Evolutionary conservation across 2,329 filamentous ascomycete species (phyloP), one percentile per base, ranked within the genome.

Genomic region (Talaromyces sp.): DNA sequence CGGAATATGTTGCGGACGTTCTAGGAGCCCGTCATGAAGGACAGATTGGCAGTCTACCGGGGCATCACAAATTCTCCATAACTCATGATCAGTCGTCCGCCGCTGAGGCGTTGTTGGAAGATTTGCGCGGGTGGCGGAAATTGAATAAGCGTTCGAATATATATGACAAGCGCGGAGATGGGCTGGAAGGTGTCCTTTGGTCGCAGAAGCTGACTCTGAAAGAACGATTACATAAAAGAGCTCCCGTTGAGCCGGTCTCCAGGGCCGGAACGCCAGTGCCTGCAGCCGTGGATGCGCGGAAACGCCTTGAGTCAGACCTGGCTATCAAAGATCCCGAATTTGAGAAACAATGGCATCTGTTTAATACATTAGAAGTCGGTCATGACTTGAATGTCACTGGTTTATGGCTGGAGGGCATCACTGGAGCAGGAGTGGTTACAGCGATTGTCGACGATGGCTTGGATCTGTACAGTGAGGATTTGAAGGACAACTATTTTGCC

Each of bases 301-400:
- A 84, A 58, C 78, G 84, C 5, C 80, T 96, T 56, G 88, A 88
- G 69, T 78, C 83, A 60, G 81, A 83, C 2, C 83, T 99, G n/a
- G 82, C 83, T 14, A 98, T 99, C 69, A 78, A 82, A 37, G 95
- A 99, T 73, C 95, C 95, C 19, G 96, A 96, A 61, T 99, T 98
- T 79, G 83, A 86, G 49, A 90, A 96, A 64, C 95, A 99, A 79
- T 99, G 95, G 95, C 95, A 99, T 83, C 82, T 99, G 56, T 89
- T 90, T 81, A 99, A 99, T 75, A 84, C 90, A 0, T 75, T 90
- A 6, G 88, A 96, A 71, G 75, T 87, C 0, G 94, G 93, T 6
- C 91, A 98, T 78, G 95, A 99, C 75, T 86, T 99, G 73, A 99
- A 99, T 73, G 93, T 98, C n/a, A 96, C 93, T 0, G 92, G 89